These are phyloP conservation scores for Ustilago sp. DNA, from an alignment of 1,284 basidiomycete genomes.

Conservation along the genomic window DNA sequence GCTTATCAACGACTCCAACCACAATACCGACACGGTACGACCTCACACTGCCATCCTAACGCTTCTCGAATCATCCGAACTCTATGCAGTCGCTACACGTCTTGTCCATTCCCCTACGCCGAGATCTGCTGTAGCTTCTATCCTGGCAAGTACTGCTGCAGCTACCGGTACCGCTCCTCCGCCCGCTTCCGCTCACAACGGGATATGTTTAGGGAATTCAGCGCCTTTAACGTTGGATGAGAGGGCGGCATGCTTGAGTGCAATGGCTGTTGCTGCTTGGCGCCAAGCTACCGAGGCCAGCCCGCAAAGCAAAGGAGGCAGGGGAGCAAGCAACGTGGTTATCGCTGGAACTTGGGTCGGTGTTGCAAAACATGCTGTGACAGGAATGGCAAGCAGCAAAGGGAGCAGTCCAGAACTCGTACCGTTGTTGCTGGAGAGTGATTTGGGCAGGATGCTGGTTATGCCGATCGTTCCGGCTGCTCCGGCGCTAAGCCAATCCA, in stretches of 20 bases:
- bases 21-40: not conserved
- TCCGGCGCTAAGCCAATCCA: slow-evolving; percentile 7
- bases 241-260: slow-evolving; percentile 34
- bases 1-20: slow-evolving; percentile 20
- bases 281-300: slow-evolving; percentile 22
- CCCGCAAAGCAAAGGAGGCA: not conserved
- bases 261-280: slow-evolving; percentile 40
- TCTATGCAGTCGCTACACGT: slow-evolving; percentile 37
- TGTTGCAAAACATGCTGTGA: slow-evolving; percentile 33
- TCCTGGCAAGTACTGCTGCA: slow-evolving; percentile 34
- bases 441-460: slow-evolving; percentile 35
- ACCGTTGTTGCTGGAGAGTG: slow-evolving; percentile 40
- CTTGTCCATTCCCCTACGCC: slow-evolving; percentile 22
- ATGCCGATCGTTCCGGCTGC: slow-evolving; percentile 38
- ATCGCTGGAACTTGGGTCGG: slow-evolving; percentile 21
- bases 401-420: slow-evolving; percentile 18
- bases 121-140: slow-evolving; percentile 22
- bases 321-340: slow-evolving; percentile 7
- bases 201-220: not conserved
- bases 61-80: slow-evolving; percentile 43
- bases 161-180: slow-evolving; percentile 13
- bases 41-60: slow-evolving; percentile 46
- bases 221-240: slow-evolving; percentile 39
- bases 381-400: slow-evolving; percentile 12
- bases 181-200: not conserved